Evolutionary conservation across 768 basidiomycete genomes (phyloP), one percentile per base, ranked within the genome.

Genomic region (Hypholoma sublateritium): DNA sequence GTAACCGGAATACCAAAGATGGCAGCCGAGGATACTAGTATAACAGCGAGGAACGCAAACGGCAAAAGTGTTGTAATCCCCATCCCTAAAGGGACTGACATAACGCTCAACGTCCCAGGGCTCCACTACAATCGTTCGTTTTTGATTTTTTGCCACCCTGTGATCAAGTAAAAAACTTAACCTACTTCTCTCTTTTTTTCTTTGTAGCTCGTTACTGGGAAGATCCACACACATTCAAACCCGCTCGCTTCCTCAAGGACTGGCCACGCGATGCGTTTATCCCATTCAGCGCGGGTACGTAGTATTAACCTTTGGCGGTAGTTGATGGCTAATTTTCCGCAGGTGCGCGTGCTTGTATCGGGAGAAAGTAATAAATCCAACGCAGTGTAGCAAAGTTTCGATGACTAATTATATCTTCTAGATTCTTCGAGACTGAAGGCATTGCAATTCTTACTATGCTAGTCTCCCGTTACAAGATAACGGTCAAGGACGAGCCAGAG

Each of bases 181-280:
- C 9, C 9, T 32, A 32, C 28, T 32, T 32, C 28, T 32, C 28
- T 32, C 28, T 32, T 9, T 32, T 32, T 32, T 32, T 32, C 28
- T 7, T 9, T 41, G 24, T 49, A 84, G 83, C 83, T 24, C 74
- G 76, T 35, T 83, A 83, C 63, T 85, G 84, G 83, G 67, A 78
- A 49, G 74, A 84, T 43, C 83, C 84, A 3, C 59, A 78, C 28
- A 61, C 61, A 7, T 85, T 83, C 67, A 73, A 72, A 39, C 71
- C 72, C 22, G 71, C 73, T 24, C 74, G 82, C 6, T 84, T 83
- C 70, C 66, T 83, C n/a, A 73, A 72, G 35, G 77, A 83, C 46
- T 85, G 80, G 77, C 75, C 78, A 19, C 72, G 65, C 35, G 82
- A 84, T 60, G 84, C 83, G 0, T 84, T 82, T 62, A 37, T 81